phyloP scores from a whole-genome alignment of 305 asterid species.

The Rubia tinctorum region DNA sequence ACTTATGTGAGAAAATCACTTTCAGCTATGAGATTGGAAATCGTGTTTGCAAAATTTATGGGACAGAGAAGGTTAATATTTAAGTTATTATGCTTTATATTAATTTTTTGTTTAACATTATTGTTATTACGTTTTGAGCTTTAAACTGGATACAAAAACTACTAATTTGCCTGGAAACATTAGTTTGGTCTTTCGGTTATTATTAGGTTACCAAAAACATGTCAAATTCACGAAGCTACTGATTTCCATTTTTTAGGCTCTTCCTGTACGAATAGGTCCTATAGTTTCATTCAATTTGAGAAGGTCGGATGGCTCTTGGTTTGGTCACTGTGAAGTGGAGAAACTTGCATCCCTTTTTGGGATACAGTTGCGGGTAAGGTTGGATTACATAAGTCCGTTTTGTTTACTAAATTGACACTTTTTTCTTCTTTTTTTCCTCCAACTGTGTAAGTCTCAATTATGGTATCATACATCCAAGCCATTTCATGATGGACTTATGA shows the following conservation, averaged over 20 bases:
- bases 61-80: constrained; percentile 51
- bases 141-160: not conserved
- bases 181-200: not conserved
- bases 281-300: constrained; percentile 76
- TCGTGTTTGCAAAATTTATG: constrained; percentile 64
- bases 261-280: constrained; percentile 58
- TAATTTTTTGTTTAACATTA: not conserved
- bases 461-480: not conserved
- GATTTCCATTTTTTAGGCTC: constrained; percentile 37
- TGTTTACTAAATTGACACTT: not conserved
- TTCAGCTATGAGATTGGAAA: constrained; percentile 63
- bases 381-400: constrained; percentile 33
- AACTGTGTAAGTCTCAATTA: not conserved
- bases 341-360: constrained; percentile 83
- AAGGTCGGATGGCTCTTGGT: constrained; percentile 91
- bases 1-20: constrained; percentile 60
- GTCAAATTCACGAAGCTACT: not conserved
- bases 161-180: not conserved
- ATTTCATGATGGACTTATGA: not conserved
- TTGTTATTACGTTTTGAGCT: not conserved
- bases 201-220: not conserved
- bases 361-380: constrained; percentile 88
- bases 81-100: constrained; percentile 11
- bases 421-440: not conserved
- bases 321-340: constrained; percentile 94